Conservation (phyloP, 2,329 filamentous ascomycete species). For the Xylariaceae sp. region DNA sequence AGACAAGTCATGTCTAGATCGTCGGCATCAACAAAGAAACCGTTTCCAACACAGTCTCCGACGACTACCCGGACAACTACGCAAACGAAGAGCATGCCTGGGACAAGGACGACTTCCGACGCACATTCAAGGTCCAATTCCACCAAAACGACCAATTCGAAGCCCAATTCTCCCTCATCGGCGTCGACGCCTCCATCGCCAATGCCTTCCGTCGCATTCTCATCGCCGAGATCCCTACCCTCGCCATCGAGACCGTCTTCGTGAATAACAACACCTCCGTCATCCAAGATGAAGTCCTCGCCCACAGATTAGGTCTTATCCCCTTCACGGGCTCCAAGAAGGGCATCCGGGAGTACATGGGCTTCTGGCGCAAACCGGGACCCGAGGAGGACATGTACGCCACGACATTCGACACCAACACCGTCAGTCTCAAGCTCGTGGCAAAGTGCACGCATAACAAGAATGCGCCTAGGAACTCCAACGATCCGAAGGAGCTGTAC, state of each 20-base stretch:
- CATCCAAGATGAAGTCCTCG: constrained; percentile 94
- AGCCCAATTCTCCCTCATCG: constrained; percentile 84
- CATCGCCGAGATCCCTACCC: constrained; percentile 86
- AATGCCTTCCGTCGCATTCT: constrained; percentile 97
- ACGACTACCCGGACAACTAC: constrained; percentile 88
- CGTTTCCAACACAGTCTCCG: constrained; percentile 82
- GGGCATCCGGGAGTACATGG: constrained; percentile 72
- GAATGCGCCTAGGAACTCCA: constrained; percentile 66
- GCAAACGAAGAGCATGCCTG: constrained; percentile 83
- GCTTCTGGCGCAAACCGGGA: constrained; percentile 71
- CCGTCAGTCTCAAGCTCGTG: constrained; percentile 71
- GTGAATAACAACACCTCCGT: constrained; percentile 96
- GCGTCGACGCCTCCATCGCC: constrained; percentile 86
- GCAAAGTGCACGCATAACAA: constrained; percentile 77
- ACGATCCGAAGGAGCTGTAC: constrained; percentile 80
- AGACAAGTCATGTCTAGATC: constrained; percentile 50
- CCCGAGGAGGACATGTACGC: constrained; percentile 59
- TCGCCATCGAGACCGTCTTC: constrained; percentile 92
- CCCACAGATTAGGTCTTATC: constrained; percentile 83
- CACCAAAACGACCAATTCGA: constrained; percentile 77
- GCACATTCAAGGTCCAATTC: constrained; percentile 71
- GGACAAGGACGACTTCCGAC: constrained; percentile 67
- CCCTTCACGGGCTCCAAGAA: constrained; percentile 77
- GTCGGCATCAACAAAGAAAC: constrained; percentile 87
- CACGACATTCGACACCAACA: constrained; percentile 76